Percentiles rank a stretch among this genome's conserved stretches.
Evolutionary conservation across 176 grass and related monocot genomes (phyloP).

Genomic region (barley (Hordeum vulgare)): DNA sequence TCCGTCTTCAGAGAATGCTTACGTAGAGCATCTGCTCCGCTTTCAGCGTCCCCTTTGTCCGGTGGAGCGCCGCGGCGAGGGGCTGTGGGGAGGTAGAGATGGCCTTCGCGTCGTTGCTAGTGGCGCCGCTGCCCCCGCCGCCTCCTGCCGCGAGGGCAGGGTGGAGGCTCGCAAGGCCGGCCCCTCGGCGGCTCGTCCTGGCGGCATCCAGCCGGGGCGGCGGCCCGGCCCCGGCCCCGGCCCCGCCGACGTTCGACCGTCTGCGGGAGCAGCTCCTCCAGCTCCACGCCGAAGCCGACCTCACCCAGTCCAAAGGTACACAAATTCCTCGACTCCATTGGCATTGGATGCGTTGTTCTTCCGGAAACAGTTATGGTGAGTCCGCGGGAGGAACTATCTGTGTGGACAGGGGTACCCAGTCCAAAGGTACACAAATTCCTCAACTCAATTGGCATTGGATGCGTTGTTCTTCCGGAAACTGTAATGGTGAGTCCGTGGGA

Average conservation of each 20-base stretch:
- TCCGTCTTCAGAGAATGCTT: background rate
- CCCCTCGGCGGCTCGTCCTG: constrained; percentile 6
- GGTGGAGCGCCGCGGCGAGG: background rate
- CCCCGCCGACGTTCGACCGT: constrained; percentile 16
- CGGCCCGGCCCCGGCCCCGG: background rate
- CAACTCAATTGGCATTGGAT: background rate
- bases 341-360: background rate
- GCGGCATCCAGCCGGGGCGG: background rate
- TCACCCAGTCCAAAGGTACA: constrained; percentile 74
- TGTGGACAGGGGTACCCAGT: too few species aligned
- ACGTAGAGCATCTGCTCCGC: rapidly evolving
- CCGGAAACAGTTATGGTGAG: background rate
- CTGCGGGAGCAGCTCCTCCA: constrained; percentile 73
- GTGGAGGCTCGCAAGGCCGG: background rate
- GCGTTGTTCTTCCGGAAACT: background rate
- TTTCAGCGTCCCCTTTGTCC: background rate
- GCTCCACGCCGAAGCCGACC: constrained; percentile 68
- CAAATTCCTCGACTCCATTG: background rate
- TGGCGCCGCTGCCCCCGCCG: background rate
- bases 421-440: constrained; percentile 48
- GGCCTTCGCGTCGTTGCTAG: constrained; percentile 20
- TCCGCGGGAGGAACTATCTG: background rate
- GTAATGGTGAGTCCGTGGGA: background rate
- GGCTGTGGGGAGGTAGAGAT: constrained; percentile 2
- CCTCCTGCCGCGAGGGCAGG: background rate